Percentiles rank a stretch among this genome's conserved stretches.
These are phyloP conservation scores for Hibiscus mutabilis DNA, from an alignment of 345 rosid genomes.

Conservation along the genomic window DNA sequence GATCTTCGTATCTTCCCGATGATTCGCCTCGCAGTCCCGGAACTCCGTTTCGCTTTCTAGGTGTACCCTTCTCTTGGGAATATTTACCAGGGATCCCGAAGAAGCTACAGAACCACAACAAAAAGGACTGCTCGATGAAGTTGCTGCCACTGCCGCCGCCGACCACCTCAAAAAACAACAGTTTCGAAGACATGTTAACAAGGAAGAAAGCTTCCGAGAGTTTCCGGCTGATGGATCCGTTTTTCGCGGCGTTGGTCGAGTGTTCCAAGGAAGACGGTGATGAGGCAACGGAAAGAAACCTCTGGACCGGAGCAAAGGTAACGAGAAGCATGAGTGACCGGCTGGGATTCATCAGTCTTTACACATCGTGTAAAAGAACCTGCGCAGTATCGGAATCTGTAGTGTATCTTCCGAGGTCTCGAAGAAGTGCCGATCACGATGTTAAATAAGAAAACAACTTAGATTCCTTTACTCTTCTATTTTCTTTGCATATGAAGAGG, in stretches of 20 bases:
- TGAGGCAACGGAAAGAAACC: neutral
- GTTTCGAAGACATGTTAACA: slow-evolving; percentile 3
- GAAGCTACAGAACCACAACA: slow-evolving; percentile 29
- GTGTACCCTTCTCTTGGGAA: slow-evolving; percentile 95
- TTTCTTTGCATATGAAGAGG: neutral
- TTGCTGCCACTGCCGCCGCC: slow-evolving; percentile 63
- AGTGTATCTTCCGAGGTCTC: slow-evolving; percentile 52
- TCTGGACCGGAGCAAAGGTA: slow-evolving; percentile 28
- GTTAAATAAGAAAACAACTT: neutral
- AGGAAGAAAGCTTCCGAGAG: slow-evolving; percentile 21
- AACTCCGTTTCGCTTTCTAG: slow-evolving; percentile 51
- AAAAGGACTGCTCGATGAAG: slow-evolving; percentile 23
- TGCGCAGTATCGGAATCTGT: slow-evolving; percentile 64
- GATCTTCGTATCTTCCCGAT: slow-evolving; percentile 16
- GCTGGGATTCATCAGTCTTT: slow-evolving; percentile 55
- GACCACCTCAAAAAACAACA: slow-evolving; percentile 18
- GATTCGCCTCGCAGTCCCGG: slow-evolving; percentile 47
- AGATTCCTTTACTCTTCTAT: neutral
- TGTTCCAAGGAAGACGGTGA: slow-evolving; percentile 41
- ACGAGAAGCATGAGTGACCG: slow-evolving; percentile 33
- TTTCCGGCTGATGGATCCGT: slow-evolving; percentile 48
- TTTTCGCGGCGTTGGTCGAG: slow-evolving; percentile 1
- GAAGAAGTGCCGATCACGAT: slow-evolving; percentile 23
- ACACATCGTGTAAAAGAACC: slow-evolving; percentile 55
- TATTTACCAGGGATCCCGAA: slow-evolving; percentile 83